These are phyloP conservation scores for Singerocomus inundabilis DNA, from an alignment of 1,284 basidiomycete genomes.

Conservation along the genomic window DNA sequence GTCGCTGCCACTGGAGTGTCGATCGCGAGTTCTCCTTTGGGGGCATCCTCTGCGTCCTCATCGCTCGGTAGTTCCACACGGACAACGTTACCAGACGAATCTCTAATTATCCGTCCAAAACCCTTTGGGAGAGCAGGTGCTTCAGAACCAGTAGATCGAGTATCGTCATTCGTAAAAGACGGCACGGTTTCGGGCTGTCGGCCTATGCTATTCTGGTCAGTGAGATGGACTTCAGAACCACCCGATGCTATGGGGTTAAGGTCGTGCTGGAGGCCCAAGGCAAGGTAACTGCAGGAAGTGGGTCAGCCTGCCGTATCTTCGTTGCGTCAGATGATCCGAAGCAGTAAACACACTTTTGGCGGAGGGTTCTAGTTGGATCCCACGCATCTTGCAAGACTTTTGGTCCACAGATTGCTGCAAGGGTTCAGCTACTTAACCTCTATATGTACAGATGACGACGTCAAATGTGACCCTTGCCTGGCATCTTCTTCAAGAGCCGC, in stretches of 20 bases:
- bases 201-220: slow-evolving; percentile 12
- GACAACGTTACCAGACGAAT: slow-evolving; percentile 78
- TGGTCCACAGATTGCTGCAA: slow-evolving; percentile 77
- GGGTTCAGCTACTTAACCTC: slow-evolving; percentile 7
- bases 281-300: slow-evolving; percentile 60
- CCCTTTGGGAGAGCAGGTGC: slow-evolving; percentile 54
- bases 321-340: background rate
- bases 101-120: slow-evolving; percentile 83
- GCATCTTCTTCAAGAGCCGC: slow-evolving; percentile 74
- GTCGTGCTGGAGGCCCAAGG: slow-evolving; percentile 69
- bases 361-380: slow-evolving; percentile 87
- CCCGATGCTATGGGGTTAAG: slow-evolving; percentile 65
- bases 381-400: slow-evolving; percentile 82
- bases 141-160: slow-evolving; percentile 3
- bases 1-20: slow-evolving; percentile 24
- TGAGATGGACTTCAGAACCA: slow-evolving; percentile 45
- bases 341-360: slow-evolving; percentile 77
- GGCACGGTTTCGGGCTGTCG: background rate
- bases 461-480: slow-evolving; percentile 45
- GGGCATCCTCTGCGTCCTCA: slow-evolving; percentile 34
- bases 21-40: slow-evolving; percentile 28
- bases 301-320: background rate
- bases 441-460: background rate
- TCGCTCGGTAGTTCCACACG: slow-evolving; percentile 72
- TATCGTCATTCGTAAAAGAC: background rate